phyloP scores from a whole-genome alignment of 352 stramenopile species.

The Phytophthora pini region DNA sequence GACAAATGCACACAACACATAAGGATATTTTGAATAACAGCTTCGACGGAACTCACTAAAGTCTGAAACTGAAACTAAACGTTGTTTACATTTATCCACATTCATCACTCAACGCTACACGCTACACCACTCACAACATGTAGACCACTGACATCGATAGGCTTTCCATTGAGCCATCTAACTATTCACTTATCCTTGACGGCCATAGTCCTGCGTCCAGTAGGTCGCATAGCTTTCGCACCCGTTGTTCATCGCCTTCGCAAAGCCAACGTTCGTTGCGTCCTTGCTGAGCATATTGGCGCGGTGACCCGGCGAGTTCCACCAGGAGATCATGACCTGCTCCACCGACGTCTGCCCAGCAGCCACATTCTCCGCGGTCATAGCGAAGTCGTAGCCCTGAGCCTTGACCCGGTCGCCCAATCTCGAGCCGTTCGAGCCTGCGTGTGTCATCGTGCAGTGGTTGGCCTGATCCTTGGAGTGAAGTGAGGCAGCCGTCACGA shows the following conservation, averaged over 20 bases:
- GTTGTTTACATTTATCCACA: conserved; percentile 1
- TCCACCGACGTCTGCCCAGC: conserved; percentile 47
- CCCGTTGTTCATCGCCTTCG: conserved; percentile 31
- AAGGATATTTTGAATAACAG: no score
- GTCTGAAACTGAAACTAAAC: neutral
- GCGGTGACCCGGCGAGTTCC: conserved; percentile 55
- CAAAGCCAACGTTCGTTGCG: conserved; percentile 41
- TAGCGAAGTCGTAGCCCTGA: conserved; percentile 43
- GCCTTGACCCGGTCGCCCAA: conserved; percentile 38
- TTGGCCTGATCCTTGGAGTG: conserved; percentile 57
- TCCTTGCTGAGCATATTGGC: conserved; percentile 53
- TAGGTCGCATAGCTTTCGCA: conserved; percentile 38
- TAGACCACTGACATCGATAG: conserved; percentile 1
- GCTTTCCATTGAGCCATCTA: conserved; percentile 12
- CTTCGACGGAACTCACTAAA: no score
- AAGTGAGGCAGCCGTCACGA: conserved; percentile 39
- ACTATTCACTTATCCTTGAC: conserved; percentile 1
- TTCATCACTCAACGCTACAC: neutral
- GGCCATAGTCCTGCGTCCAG: conserved; percentile 50
- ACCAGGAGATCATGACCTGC: conserved; percentile 57
- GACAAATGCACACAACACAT: no score
- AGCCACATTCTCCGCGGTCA: conserved; percentile 56
- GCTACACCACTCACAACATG: conserved; percentile 1
- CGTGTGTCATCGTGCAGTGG: conserved; percentile 53
- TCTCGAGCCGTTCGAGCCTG: conserved; percentile 43